Percentiles rank a stretch among this genome's conserved stretches.
phyloP scores from a whole-genome alignment of 2,329 filamentous ascomycete genomes.

The Alternaria triticina region DNA sequence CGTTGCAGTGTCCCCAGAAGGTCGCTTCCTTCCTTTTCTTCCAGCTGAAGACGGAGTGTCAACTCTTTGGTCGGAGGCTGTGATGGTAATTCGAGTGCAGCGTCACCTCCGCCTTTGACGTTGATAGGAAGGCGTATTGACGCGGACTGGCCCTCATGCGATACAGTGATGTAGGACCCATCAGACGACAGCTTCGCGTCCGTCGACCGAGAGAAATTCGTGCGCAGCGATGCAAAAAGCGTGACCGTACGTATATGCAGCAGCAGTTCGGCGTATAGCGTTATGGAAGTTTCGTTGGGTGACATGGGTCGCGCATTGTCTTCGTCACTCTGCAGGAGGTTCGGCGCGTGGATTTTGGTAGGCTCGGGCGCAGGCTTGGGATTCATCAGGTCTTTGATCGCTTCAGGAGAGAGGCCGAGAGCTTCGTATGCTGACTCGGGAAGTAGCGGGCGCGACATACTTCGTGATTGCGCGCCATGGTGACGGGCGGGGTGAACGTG shows the following conservation, averaged over 20 bases:
- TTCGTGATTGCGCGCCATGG: constrained; percentile 34
- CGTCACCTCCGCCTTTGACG: constrained; percentile 52
- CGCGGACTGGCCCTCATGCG: constrained; percentile 54
- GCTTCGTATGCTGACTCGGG: constrained; percentile 46
- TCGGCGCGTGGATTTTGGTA: constrained; percentile 34
- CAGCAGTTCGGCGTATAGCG: constrained; percentile 65
- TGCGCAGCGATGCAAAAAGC: constrained; percentile 60
- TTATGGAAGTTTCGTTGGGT: constrained; percentile 41
- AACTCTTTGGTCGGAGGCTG: constrained; percentile 56
- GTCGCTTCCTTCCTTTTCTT: constrained; percentile 48
- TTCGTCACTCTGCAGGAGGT: constrained; percentile 38
- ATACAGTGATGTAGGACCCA: constrained; percentile 52
- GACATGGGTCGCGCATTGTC: constrained; percentile 30
- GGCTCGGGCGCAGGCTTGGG: constrained; percentile 32
- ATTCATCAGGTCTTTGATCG: constrained; percentile 42
- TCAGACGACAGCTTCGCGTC: constrained; percentile 54
- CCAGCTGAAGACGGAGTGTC: constrained; percentile 61
- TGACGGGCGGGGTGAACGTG: constrained; percentile 24
- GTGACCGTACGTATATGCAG: constrained; percentile 67
- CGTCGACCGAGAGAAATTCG: constrained; percentile 52
- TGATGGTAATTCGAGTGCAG: constrained; percentile 58
- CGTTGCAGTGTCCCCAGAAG: constrained; percentile 36
- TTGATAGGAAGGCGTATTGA: constrained; percentile 56
- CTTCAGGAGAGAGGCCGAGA: constrained; percentile 39
- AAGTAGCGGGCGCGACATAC: constrained; percentile 42